phyloP scores from a whole-genome alignment of 306 rosid genomes.

The Sesbania bispinosa region DNA sequence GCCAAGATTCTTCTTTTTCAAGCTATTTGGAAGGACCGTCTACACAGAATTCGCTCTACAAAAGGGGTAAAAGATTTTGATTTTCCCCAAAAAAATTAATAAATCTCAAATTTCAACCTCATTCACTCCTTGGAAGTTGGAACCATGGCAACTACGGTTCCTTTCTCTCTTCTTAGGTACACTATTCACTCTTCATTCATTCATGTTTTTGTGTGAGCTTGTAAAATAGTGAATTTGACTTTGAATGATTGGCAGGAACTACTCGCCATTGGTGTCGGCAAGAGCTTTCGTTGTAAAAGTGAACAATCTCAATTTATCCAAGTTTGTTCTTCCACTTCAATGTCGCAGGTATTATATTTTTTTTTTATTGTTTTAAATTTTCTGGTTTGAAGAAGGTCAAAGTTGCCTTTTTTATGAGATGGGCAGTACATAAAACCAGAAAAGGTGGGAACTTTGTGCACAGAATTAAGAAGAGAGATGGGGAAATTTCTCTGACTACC shows the following conservation, averaged over 20 bases:
- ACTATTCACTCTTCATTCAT: background rate
- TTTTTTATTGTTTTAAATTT: background rate
- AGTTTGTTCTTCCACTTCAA: conserved; percentile 33
- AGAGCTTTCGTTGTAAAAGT: conserved; percentile 51
- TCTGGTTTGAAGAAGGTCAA: background rate
- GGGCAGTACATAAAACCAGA: background rate
- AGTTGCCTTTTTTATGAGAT: background rate
- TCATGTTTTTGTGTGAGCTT: background rate
- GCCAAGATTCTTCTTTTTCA: conserved; percentile 23
- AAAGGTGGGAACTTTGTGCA: background rate
- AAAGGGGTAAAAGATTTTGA: background rate
- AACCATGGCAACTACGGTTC: conserved; percentile 55
- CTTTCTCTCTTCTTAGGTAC: conserved; percentile 50
- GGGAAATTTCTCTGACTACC: background rate
- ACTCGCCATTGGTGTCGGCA: conserved; percentile 35
- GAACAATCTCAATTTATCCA: conserved; percentile 34
- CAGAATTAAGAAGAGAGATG: background rate
- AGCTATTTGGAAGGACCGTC: background rate
- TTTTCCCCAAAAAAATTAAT: background rate
- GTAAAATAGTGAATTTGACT: background rate
- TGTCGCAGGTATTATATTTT: conserved; percentile 41
- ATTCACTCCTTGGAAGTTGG: background rate
- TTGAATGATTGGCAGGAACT: conserved; percentile 40
- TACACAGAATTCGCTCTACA: background rate
- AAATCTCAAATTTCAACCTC: background rate